These are phyloP conservation scores for Coemansia sp. DNA, from an alignment of 192 early-diverging fungal genomes.

Conservation along the genomic window DNA sequence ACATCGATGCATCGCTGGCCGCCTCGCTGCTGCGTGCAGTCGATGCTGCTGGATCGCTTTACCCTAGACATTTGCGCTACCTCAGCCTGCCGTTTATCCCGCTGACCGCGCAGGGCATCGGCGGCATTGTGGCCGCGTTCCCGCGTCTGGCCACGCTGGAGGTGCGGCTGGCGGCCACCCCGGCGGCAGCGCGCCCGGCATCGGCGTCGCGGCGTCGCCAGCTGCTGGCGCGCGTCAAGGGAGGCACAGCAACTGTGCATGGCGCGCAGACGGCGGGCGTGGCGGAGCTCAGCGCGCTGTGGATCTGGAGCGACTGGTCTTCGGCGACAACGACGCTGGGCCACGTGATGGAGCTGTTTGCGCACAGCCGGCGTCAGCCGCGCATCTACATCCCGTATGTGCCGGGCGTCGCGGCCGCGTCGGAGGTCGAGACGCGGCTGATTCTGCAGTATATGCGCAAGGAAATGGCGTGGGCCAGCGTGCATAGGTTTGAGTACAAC, in stretches of 20 bases:
- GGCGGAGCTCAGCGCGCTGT: conserved; percentile 44
- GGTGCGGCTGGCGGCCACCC: conserved; percentile 38
- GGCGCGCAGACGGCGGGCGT: conserved; percentile 16
- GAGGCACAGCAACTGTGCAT: conserved; percentile 5
- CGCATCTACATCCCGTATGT: conserved; percentile 51
- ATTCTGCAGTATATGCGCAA: conserved; percentile 51
- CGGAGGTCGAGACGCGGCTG: conserved; percentile 50
- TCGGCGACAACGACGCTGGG: conserved; percentile 46
- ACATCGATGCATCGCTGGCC: conserved; percentile 48
- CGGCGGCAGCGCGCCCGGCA: neutral
- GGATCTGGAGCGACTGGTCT: conserved; percentile 55
- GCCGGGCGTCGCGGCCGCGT: conserved; percentile 33
- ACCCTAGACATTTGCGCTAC: conserved; percentile 50
- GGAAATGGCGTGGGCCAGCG: conserved; percentile 42
- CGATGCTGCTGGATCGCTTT: conserved; percentile 18
- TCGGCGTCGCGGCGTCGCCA: conserved; percentile 45
- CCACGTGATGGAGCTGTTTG: conserved; percentile 46
- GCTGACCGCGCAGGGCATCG: conserved; percentile 43
- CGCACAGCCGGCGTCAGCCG: conserved; percentile 28
- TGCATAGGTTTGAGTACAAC: conserved; percentile 54
- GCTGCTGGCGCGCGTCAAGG: conserved; percentile 47
- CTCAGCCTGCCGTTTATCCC: conserved; percentile 55
- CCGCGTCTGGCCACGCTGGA: conserved; percentile 43
- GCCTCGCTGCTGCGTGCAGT: conserved; percentile 35
- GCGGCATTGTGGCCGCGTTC: conserved; percentile 43